Conservation (phyloP, 352 stramenopile genomes). For the Pythium apleroticum region DNA sequence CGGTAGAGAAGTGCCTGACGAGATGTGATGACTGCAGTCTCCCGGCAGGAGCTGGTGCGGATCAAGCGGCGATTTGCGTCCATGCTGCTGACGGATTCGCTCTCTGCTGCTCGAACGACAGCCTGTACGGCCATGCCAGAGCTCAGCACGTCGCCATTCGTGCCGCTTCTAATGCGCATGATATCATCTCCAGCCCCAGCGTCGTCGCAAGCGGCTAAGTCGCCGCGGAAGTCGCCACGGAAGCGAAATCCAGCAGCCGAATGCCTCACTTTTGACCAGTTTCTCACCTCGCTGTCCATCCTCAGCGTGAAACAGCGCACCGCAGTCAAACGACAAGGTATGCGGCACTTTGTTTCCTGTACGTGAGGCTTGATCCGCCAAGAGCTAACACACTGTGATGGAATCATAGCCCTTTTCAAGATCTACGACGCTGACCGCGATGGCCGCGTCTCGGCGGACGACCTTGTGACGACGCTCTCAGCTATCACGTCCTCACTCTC, state of each 20-base stretch:
- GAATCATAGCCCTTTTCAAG: slow-evolving; percentile 38
- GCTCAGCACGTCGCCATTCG: slow-evolving; percentile 30
- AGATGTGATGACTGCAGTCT: slow-evolving; percentile 25
- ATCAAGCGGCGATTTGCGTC: slow-evolving; percentile 46
- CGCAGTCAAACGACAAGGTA: slow-evolving; percentile 30
- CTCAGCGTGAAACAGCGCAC: slow-evolving; percentile 44
- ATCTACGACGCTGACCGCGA: slow-evolving; percentile 40
- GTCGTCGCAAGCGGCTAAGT: not conserved
- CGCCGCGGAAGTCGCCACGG: not conserved
- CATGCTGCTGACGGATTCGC: slow-evolving; percentile 26
- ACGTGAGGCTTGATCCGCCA: not conserved
- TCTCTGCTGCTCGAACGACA: not conserved
- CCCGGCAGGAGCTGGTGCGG: slow-evolving; percentile 37
- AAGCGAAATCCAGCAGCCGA: not conserved
- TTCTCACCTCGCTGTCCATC: slow-evolving; percentile 35
- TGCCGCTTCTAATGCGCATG: slow-evolving; percentile 16
- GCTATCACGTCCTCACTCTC: slow-evolving; percentile 17
- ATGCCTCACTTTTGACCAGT: slow-evolving; percentile 28
- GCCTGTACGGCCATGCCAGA: slow-evolving; percentile 33
- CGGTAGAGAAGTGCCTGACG: not conserved
- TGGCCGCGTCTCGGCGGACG: slow-evolving; percentile 29
- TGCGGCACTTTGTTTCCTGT: not conserved
- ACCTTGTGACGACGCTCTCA: slow-evolving; percentile 32
- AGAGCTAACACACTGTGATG: not conserved
- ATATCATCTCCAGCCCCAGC: not conserved